Base-by-base conservation (phyloP, 2,329 filamentous ascomycete genomes). In the Fusarium secorum region DNA sequence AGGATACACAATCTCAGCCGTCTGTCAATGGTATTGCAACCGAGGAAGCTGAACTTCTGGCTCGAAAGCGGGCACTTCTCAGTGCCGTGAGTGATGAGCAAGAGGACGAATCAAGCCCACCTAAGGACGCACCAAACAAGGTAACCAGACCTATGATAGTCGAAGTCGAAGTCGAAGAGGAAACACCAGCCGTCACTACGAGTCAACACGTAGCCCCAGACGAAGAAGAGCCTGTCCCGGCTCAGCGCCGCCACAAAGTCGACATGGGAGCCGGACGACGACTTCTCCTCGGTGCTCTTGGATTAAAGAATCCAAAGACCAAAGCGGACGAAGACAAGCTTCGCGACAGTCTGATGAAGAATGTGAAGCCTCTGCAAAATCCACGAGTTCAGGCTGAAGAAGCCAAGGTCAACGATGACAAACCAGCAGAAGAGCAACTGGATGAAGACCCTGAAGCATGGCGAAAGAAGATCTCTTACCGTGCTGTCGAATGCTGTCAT, bases 401-500 rank as follows among this genome's bases (percentile, higher is more conserved):
- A 26, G 18, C 61, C 11, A 56, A 60, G n/a, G n/a, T 17, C 11
- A 65, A 76, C 17, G 63, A 32, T 22, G 38, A 11, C 20, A 48
- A 72, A 17, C 13, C 54, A n/a, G 46, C 64, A 33, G 32, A 58
- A 5, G 63, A 73, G 7, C 60, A 65, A 32, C 42, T 63, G 8
- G 79, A 82, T 20, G 79, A 82, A 46, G 85, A 89, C 46, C 81
- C 86, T 1, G 86, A 92, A 33, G 85, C 88, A 26, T 98, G 95
- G 95, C 88, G 88, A 72, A 83, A 88, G 8, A 93, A 90, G 72
- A 90, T 98, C 65, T 86, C 84, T 15, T 89, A 97, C 66, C 87
- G 88, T 28, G 95, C 93, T 26, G 93, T 97, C 2, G 95, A 98
- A 79, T 98, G 95, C 80, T 89, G 90, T 68, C 86, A 92, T n/a